Conservation (phyloP, 2,329 filamentous ascomycete genomes). For the Fusarium sp. region DNA sequence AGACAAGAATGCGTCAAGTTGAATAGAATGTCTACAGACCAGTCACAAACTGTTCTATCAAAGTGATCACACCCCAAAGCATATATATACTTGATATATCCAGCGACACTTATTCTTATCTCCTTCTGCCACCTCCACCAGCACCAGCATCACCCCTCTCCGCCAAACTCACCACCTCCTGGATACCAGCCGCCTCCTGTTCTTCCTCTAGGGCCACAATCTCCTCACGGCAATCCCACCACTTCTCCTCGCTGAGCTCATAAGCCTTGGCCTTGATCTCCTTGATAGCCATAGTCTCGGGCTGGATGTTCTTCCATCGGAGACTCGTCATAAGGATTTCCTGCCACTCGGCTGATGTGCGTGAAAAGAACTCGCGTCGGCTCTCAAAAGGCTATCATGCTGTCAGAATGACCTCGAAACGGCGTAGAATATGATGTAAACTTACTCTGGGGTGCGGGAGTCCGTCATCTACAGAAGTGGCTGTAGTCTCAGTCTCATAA, state of each 20-base stretch:
- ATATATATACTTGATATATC: background rate
- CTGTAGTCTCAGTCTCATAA: constrained; percentile 57
- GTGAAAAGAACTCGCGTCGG: constrained; percentile 87
- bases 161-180: constrained; percentile 87
- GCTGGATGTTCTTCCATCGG: constrained; percentile 70
- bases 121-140: constrained; percentile 46
- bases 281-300: constrained; percentile 77
- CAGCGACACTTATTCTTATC: constrained; percentile 23
- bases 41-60: background rate
- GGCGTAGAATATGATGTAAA: background rate
- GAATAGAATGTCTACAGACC: background rate
- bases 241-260: constrained; percentile 90
- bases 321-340: constrained; percentile 80
- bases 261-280: constrained; percentile 93
- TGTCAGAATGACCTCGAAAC: background rate
- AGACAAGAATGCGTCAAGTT: background rate
- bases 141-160: constrained; percentile 69
- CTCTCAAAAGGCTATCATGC: constrained; percentile 78
- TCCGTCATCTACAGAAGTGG: constrained; percentile 71
- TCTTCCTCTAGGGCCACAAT: constrained; percentile 91
- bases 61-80: background rate
- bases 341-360: constrained; percentile 91
- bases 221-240: constrained; percentile 98
- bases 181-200: constrained; percentile 93
- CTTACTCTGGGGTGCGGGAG: constrained; percentile 72